Evolutionary conservation across 2,329 filamentous ascomycete species (phyloP).

Genomic region (Claviceps fusiformis): DNA sequence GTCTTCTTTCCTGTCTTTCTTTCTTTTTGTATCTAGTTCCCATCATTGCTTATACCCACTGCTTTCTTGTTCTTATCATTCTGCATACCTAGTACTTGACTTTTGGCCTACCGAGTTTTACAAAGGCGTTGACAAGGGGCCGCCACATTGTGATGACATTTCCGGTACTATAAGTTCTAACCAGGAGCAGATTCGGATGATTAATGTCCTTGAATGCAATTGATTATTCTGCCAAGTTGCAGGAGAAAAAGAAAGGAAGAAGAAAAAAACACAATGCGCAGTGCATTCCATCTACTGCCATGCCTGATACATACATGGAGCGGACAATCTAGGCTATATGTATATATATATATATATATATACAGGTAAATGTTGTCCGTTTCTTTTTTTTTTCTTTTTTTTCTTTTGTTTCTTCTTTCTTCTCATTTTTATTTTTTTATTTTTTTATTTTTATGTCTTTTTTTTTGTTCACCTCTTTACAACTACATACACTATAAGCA

Average conservation of each 20-base stretch:
- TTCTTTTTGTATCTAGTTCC: background rate
- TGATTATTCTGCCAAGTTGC: background rate
- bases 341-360: no score
- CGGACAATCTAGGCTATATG: background rate
- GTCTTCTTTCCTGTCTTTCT: background rate
- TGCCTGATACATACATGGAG: no score
- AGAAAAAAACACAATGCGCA: no score
- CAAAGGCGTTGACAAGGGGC: background rate
- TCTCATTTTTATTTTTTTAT: no score
- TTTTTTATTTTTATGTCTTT: no score
- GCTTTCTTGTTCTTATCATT: background rate
- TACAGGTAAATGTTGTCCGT: no score
- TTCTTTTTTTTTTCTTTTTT: no score
- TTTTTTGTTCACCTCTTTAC: background rate
- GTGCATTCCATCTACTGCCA: no score
- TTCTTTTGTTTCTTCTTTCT: no score
- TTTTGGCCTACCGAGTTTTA: background rate
- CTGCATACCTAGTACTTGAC: background rate
- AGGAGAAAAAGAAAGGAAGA: background rate
- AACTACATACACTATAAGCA: background rate
- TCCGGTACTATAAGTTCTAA: background rate
- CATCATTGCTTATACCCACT: background rate
- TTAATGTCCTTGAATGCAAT: background rate
- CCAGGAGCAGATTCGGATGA: background rate
- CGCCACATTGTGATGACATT: background rate